Percentiles rank a stretch among this genome's conserved stretches.
Evolutionary conservation across 169 alveolate species (phyloP).

Genomic region (Plasmodium adleri): DNA sequence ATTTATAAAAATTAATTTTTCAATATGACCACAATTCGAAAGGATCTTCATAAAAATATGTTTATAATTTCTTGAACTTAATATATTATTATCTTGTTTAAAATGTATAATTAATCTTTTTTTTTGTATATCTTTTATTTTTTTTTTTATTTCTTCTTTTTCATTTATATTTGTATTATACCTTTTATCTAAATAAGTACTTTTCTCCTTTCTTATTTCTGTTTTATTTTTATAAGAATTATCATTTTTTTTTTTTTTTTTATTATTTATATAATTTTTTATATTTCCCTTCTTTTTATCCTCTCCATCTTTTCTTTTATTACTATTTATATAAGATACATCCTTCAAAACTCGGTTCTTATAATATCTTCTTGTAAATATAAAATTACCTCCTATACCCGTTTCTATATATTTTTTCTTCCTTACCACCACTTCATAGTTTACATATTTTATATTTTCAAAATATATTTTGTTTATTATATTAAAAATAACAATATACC

Average conservation of each 20-base stretch:
- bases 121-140: background rate
- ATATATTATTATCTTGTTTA: constrained; percentile 17
- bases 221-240: background rate
- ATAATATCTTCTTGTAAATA: background rate
- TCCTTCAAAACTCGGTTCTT: background rate
- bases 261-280: too few species aligned
- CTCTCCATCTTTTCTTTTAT: background rate
- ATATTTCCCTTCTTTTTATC: too few species aligned
- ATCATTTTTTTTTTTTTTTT: background rate
- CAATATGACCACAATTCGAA: constrained; percentile 15
- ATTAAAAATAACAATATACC: background rate
- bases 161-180: background rate
- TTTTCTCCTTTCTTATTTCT: background rate
- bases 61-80: background rate
- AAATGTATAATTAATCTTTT: constrained; percentile 22
- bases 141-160: background rate
- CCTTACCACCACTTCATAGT: background rate
- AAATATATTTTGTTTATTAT: background rate
- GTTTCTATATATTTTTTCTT: background rate
- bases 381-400: background rate
- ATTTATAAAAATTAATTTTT: constrained; percentile 18
- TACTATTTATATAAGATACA: background rate
- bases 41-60: background rate
- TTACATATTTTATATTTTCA: background rate
- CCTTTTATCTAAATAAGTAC: background rate